Evolutionary conservation across 148 eudicot species (phyloP).

Genomic region (Rheum nobile): DNA sequence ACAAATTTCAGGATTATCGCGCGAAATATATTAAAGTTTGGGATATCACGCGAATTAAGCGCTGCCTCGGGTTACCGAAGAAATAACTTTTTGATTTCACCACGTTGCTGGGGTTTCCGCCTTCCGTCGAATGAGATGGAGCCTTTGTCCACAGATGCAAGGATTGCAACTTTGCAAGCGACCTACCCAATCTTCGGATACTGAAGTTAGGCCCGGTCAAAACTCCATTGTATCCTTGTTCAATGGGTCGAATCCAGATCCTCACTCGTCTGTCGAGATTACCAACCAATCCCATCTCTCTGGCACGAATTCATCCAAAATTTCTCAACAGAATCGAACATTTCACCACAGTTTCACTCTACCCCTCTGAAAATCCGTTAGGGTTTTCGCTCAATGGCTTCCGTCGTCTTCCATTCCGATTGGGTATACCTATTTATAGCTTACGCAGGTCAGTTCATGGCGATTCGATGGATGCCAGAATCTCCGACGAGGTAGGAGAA

Average conservation of each 20-base stretch:
- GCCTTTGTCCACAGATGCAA: too few relatives aligned
- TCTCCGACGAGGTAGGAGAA: constrained; percentile 3
- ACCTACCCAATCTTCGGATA: not conserved
- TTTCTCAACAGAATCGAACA: not conserved
- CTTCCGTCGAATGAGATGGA: too few relatives aligned
- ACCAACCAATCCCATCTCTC: not conserved
- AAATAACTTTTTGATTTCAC: too few relatives aligned
- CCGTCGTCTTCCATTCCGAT: not conserved
- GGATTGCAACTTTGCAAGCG: not conserved
- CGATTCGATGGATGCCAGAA: constrained; percentile 3
- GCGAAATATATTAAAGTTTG: too few relatives aligned
- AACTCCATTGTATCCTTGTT: not conserved
- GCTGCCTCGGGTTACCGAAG: too few relatives aligned
- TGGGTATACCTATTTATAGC: not conserved
- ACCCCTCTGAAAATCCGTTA: not conserved
- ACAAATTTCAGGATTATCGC: too few relatives aligned
- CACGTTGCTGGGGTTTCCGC: too few relatives aligned
- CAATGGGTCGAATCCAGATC: not conserved
- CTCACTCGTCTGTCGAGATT: not conserved
- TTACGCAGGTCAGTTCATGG: constrained; percentile 21
- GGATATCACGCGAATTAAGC: too few relatives aligned
- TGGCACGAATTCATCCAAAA: not conserved
- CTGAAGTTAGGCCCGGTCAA: not conserved
- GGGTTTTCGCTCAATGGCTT: not conserved
- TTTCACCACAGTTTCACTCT: not conserved